phyloP scores from a whole-genome alignment of 352 stramenopile species.

The Pythium aquatile region DNA sequence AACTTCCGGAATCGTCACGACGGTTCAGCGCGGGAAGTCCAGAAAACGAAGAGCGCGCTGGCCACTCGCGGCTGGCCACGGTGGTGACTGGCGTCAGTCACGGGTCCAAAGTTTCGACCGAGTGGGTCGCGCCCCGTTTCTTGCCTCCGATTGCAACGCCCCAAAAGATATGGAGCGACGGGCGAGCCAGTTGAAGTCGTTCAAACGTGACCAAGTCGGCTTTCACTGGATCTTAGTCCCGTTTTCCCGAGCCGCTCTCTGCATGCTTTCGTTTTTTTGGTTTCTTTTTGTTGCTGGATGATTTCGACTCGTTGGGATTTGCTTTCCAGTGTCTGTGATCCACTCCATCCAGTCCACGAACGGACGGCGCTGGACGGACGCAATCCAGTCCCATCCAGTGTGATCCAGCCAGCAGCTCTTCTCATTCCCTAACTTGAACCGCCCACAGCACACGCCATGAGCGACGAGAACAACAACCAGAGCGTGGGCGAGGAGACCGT shows the following conservation, averaged over 20 bases:
- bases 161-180: background rate
- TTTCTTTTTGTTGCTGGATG: background rate
- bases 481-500: background rate
- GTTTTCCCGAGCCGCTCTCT: background rate
- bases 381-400: background rate
- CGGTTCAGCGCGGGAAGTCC: slow-evolving; percentile 14
- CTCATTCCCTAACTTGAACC: slow-evolving; percentile 16
- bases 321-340: background rate
- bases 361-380: slow-evolving; percentile 1
- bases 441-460: slow-evolving; percentile 5
- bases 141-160: background rate
- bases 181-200: slow-evolving; percentile 1
- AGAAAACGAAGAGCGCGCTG: slow-evolving; percentile 19
- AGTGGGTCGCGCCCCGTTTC: background rate
- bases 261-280: background rate
- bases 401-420: background rate
- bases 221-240: background rate
- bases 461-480: slow-evolving; percentile 15
- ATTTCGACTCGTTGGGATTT: background rate
- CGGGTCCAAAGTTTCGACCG: background rate
- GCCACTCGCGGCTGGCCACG: background rate
- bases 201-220: background rate
- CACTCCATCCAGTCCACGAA: background rate
- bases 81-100: slow-evolving; percentile 4
- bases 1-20: slow-evolving; percentile 5